Evolutionary conservation across 2,329 filamentous ascomycete species (phyloP), one percentile per base, ranked within the genome.

Genomic region (Xylariaceae sp.): DNA sequence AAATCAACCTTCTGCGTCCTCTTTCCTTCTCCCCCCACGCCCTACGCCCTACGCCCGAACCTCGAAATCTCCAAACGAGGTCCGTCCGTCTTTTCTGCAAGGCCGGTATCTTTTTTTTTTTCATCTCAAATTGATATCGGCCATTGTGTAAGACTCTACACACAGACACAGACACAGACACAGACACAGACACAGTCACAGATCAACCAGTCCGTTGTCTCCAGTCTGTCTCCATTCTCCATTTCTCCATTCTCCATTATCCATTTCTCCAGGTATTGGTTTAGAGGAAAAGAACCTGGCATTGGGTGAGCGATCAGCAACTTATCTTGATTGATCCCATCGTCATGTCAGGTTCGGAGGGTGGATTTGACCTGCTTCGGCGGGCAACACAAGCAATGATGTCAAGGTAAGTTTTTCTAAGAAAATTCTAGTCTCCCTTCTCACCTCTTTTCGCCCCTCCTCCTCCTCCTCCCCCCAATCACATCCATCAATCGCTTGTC

Each of bases 311-410:
- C 52, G 57, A 60, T 60, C 55, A 57, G 54, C 40, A 47, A 45
- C 40, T n/a, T 40, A 9, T 9, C 56, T 56, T 58, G 55, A 48
- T 61, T 37, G 32, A 37, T 37, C 32, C 58, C 58, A 52, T 64
- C 62, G 62, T 61, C 65, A 84, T 85, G 82, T 76, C 81, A 67
- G 77, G 77, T 73, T 74, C 77, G 57, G 79, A 81, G 68, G 77
- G 79, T 67, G 76, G 79, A 63, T 83, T 80, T 65, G 83, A 86
- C 71, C 75, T 86, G 63, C 71, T 86, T 61, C 77, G 81, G 67
- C 77, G 82, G 70, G 83, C 83, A 59, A 86, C 83, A n/a, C 82
- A 85, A 67, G 80, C 80, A 64, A 81, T 86, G 79, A 80, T 81
- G 77, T 85, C 82, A 74, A 85, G 76, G 82, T 85, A 79, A 71